Evolutionary conservation across 2,329 filamentous ascomycete species (phyloP).

Genomic region (Fusarium multiceps): DNA sequence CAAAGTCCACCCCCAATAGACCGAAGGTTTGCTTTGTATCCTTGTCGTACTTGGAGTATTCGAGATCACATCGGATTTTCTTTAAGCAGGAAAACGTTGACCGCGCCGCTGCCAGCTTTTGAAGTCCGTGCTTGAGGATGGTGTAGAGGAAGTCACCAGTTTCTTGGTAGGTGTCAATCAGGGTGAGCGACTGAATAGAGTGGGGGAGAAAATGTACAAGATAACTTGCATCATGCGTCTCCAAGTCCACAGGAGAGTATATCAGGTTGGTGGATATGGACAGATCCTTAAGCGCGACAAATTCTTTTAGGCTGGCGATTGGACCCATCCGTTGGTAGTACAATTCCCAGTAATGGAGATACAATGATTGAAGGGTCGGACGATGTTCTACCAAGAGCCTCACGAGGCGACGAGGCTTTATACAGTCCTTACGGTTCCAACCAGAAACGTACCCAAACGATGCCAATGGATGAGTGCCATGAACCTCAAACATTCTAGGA

Average conservation of each 20-base stretch:
- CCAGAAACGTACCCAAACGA: neutral
- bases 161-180: no score
- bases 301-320: neutral
- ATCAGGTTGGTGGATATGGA: neutral
- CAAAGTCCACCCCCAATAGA: neutral
- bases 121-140: no score
- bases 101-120: no score
- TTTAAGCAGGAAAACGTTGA: neutral
- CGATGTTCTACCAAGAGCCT: neutral
- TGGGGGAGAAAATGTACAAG: no score
- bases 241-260: no score
- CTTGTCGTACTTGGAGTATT: neutral
- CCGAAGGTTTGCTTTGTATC: neutral
- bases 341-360: neutral
- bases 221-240: no score
- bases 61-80: neutral
- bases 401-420: neutral
- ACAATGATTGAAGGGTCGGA: neutral
- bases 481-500: neutral
- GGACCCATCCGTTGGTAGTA: neutral
- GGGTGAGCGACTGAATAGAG: no score
- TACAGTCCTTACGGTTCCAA: neutral
- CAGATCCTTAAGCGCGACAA: neutral
- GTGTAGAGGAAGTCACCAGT: no score
- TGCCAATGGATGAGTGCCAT: neutral